A percentile compares a stretch with the other conserved stretches of the same genome.
Evolutionary conservation across 176 grass and related monocot species (phyloP).

Genomic region (Musa beccarii): DNA sequence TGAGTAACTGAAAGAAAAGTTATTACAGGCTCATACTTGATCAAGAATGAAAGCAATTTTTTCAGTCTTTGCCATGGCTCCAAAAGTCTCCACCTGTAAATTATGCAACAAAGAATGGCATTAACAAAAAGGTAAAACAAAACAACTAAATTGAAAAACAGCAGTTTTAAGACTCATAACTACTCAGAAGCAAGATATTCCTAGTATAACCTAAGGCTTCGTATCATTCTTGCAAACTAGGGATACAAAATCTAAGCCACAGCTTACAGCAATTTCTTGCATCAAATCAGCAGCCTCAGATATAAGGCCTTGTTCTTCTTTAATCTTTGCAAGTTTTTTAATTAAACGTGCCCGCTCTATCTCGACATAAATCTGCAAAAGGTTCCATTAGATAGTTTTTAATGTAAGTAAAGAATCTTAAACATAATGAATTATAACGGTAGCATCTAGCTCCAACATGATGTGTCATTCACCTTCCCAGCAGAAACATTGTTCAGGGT

Average conservation of each 20-base stretch:
- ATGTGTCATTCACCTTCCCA: slow-evolving; percentile 53
- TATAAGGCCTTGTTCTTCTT: slow-evolving; percentile 76
- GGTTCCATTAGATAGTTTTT: background rate
- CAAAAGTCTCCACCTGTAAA: slow-evolving; percentile 91
- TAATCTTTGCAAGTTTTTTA: slow-evolving; percentile 92
- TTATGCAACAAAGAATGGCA: slow-evolving; percentile 6
- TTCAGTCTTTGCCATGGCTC: slow-evolving; percentile 93
- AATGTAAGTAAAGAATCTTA: slow-evolving; percentile 1
- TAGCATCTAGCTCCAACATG: background rate
- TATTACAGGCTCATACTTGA: slow-evolving; percentile 42
- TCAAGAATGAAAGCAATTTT: slow-evolving; percentile 95
- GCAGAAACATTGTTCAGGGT: slow-evolving; percentile 83
- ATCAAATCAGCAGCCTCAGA: slow-evolving; percentile 95
- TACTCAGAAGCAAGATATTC: background rate
- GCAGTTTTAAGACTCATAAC: no score
- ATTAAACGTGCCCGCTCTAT: slow-evolving; percentile 94
- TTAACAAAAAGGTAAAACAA: background rate
- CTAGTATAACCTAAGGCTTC: background rate
- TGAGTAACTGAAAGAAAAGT: background rate
- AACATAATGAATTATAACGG: slow-evolving; percentile 12
- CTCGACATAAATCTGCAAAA: slow-evolving; percentile 83
- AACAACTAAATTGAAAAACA: no score
- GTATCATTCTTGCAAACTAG: slow-evolving; percentile 6
- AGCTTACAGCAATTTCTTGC: slow-evolving; percentile 99
- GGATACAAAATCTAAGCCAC: background rate